A percentile compares a stretch with the other conserved stretches of the same genome.
phyloP scores from a whole-genome alignment of 371 early-diverging fungal species.

The Basidiobolus meristosporus region DNA sequence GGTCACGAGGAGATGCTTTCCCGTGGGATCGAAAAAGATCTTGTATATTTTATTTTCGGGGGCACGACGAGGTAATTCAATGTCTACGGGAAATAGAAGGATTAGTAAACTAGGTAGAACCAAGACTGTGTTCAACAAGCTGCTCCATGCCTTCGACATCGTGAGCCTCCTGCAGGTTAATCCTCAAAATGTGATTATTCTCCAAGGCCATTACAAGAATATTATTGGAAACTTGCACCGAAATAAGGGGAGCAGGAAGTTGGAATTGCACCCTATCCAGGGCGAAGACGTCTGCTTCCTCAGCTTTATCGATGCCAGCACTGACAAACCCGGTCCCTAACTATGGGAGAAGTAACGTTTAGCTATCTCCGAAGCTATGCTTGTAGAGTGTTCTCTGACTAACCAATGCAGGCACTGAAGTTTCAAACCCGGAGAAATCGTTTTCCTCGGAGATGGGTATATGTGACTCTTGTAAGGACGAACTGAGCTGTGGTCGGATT shows the following conservation, averaged over 20 bases:
- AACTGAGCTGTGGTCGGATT: no score
- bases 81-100: slow-evolving; percentile 21
- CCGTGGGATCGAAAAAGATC: slow-evolving; percentile 71
- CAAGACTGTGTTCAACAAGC: background rate
- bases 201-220: slow-evolving; percentile 50
- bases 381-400: no score
- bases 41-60: slow-evolving; percentile 40
- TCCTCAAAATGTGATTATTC: slow-evolving; percentile 38
- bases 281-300: no score
- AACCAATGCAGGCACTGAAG: no score
- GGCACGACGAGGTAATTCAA: slow-evolving; percentile 44
- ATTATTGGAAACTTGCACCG: slow-evolving; percentile 62
- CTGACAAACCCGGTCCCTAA: no score
- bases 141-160: slow-evolving; percentile 30
- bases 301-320: no score
- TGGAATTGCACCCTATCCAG: slow-evolving; percentile 68
- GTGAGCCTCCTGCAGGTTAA: slow-evolving; percentile 52
- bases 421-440: no score
- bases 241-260: slow-evolving; percentile 39
- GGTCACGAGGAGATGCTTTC: slow-evolving; percentile 65
- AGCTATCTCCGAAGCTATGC: no score
- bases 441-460: no score
- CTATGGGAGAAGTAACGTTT: no score
- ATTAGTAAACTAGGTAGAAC: background rate
- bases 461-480: no score